Evolutionary conservation across 2,329 filamentous ascomycete species (phyloP).

Genomic region (Diaporthe ilicicola): DNA sequence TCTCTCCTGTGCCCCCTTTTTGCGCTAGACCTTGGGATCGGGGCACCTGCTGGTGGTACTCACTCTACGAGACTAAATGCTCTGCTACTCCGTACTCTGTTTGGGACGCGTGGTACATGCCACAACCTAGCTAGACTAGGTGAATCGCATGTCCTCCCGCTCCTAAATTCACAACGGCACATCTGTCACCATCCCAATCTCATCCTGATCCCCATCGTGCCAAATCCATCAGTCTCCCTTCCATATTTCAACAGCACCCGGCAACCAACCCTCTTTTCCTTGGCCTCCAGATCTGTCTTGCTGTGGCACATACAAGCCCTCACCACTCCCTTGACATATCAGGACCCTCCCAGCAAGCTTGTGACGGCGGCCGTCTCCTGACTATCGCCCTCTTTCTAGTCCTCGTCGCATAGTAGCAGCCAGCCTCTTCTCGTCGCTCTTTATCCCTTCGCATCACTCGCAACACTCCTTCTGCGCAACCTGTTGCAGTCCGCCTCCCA

Average conservation of each 20-base stretch:
- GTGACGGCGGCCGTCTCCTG: not conserved
- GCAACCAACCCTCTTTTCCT: not conserved
- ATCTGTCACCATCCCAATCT: slow-evolving; percentile 16
- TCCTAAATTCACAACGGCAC: slow-evolving; percentile 1
- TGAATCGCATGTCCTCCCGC: slow-evolving; percentile 4
- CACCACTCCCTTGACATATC: slow-evolving; percentile 6
- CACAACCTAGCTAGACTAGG: not conserved
- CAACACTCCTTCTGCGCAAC: slow-evolving; percentile 26
- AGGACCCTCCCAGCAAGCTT: not conserved
- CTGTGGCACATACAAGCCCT: slow-evolving; percentile 7
- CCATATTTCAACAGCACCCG: slow-evolving; percentile 11
- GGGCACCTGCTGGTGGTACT: not conserved
- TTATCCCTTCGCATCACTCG: slow-evolving; percentile 8
- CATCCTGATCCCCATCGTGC: not conserved
- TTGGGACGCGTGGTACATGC: not conserved
- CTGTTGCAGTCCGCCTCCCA: not conserved
- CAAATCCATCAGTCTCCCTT: not conserved
- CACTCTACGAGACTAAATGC: not conserved
- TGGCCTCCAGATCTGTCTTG: not conserved
- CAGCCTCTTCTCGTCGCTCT: slow-evolving; percentile 8
- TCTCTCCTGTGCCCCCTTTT: slow-evolving; percentile 15
- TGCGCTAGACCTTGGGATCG: slow-evolving; percentile 5
- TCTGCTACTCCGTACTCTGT: not conserved
- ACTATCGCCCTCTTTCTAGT: not conserved
- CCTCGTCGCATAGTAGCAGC: slow-evolving; percentile 19